phyloP scores from a whole-genome alignment of 768 basidiomycete species.

The Rhodosporidiobolus sp. region DNA sequence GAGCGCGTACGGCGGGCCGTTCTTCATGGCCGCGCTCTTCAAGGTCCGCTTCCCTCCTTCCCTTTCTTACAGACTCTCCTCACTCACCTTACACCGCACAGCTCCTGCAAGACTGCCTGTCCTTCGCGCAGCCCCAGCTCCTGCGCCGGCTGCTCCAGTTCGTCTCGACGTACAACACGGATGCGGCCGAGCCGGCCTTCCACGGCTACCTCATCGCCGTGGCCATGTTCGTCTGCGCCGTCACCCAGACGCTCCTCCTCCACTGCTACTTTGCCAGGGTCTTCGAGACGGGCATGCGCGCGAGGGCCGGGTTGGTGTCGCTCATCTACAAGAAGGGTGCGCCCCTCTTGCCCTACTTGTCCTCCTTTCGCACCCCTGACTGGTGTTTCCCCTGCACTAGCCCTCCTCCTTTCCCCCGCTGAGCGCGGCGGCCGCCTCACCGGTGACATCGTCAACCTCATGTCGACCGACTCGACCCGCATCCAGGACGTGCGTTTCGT shows the following conservation, averaged over 20 bases:
- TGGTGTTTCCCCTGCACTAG: neutral
- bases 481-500: conserved; percentile 39
- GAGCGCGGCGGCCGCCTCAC: conserved; percentile 70
- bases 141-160: conserved; percentile 74
- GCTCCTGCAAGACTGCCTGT: conserved; percentile 66
- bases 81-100: neutral
- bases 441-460: conserved; percentile 91
- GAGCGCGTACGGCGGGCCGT: conserved; percentile 74
- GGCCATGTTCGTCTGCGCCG: conserved; percentile 74
- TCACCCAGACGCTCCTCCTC: conserved; percentile 63
- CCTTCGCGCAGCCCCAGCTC: conserved; percentile 82
- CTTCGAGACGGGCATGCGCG: conserved; percentile 68
- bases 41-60: conserved; percentile 20
- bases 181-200: conserved; percentile 52
- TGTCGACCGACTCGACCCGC: conserved; percentile 55
- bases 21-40: conserved; percentile 51
- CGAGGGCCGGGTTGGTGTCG: conserved; percentile 75
- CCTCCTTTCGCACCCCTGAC: neutral
- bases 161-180: conserved; percentile 69
- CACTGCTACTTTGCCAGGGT: conserved; percentile 46
- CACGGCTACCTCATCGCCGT: conserved; percentile 73
- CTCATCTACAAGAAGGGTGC: conserved; percentile 39
- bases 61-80: neutral
- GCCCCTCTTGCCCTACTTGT: neutral
- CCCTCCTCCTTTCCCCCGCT: conserved; percentile 75